Base-by-base conservation (phyloP, 2,329 filamentous ascomycete species). In the Knufia fluminis region DNA sequence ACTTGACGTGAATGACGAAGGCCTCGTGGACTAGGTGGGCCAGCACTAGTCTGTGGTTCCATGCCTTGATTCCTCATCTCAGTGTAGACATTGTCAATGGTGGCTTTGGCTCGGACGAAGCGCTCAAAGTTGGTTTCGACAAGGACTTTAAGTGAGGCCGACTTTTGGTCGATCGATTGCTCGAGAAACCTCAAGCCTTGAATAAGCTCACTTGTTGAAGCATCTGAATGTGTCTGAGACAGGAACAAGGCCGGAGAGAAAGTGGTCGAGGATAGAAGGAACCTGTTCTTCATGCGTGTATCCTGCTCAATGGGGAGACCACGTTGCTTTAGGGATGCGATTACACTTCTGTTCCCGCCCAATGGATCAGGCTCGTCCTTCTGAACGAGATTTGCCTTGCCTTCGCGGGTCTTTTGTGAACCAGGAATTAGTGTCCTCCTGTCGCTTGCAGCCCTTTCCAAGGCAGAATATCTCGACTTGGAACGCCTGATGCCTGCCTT, bases 101-200 rank as follows among this genome's bases (percentile, higher is more conserved):
- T 97, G 16, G 91, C 87, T 67, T 98, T 98, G 38, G 92, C 92
- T 55, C 88, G 85, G 49, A 98, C 92, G 71, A 98, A 98, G 57
- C 91, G 85, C 68, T 98, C 94, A 64, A 98, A 98, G 66, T 98
- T 98, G 56, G 87, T 91, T 67, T 98, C 92, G 20, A 98, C 92
- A 16, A 98, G 77, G 9, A 94, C 86, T 65, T 98, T 98, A 53
- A 98, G 77, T 3, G 90, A 96, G 0, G 91, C 92, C 0, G 91
- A 96, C 67, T 98, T 98, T 68, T 97, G 87, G 61, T 97, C 92
- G 61, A 98, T 98, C 1, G 91, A 96, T 54, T 80, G 79, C 16
- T 89, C 92, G 17, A 98, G 78, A 52, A 85, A 82, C 58, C 95
- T 85, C 17, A 98, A 78, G 2, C 92, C 94, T 43, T 79, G 75